Conservation (phyloP, 75 land plant genomes). For the Isoetes taiwanensis region DNA sequence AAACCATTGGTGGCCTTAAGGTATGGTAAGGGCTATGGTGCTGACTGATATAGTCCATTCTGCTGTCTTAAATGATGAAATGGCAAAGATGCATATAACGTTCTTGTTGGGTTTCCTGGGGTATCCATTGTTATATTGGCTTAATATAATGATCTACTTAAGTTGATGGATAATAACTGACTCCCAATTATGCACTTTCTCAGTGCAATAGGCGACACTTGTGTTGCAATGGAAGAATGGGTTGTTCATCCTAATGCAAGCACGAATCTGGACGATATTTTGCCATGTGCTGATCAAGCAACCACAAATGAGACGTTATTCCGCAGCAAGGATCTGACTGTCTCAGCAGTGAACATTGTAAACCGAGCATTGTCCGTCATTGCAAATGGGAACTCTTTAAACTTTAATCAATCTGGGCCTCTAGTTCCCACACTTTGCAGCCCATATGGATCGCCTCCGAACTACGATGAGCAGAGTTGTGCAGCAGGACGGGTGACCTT, state of each 20-base stretch:
- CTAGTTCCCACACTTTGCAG: conserved; percentile 44
- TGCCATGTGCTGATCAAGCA: conserved; percentile 54
- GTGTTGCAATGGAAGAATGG: conserved; percentile 85
- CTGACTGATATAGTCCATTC: too few species aligned
- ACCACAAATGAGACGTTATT: conserved; percentile 41
- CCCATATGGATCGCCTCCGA: conserved; percentile 25
- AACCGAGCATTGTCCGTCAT: conserved; percentile 31
- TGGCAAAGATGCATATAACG: too few species aligned
- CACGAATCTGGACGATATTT: conserved; percentile 49
- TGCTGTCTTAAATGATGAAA: too few species aligned
- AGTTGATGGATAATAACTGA: too few species aligned
- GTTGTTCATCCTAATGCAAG: conserved; percentile 39
- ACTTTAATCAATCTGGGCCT: conserved; percentile 67
- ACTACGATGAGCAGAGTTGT: conserved; percentile 28
- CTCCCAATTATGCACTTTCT: too few species aligned
- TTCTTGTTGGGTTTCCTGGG: too few species aligned
- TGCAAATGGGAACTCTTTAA: conserved; percentile 27
- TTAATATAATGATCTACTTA: too few species aligned
- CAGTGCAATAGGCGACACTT: conserved; percentile 57
- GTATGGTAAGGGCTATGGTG: too few species aligned
- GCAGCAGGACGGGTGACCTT: conserved; percentile 26
- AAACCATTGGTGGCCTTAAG: too few species aligned
- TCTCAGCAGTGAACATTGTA: conserved; percentile 22
- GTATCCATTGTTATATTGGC: too few species aligned
- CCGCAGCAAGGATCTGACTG: conserved; percentile 28